These are phyloP conservation scores for Boletus sp. DNA, from an alignment of 768 basidiomycete genomes.

Conservation along the genomic window DNA sequence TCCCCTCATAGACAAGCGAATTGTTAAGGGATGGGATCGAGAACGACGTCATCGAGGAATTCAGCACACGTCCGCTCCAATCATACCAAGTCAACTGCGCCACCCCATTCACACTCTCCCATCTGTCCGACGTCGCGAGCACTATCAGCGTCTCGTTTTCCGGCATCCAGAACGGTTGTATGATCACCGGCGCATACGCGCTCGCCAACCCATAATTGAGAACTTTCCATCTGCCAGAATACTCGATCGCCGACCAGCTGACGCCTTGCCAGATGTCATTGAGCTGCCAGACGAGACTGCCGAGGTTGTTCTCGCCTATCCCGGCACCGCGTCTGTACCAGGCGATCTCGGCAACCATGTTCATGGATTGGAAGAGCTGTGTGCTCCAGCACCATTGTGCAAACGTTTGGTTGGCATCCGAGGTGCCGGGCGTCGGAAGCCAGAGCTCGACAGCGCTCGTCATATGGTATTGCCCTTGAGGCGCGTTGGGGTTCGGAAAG, in stretches of 20 bases:
- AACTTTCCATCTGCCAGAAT: constrained; percentile 60
- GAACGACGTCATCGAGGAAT: constrained; percentile 39
- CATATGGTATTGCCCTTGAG: constrained; percentile 54
- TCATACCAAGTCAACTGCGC: constrained; percentile 59
- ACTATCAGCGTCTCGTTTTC: constrained; percentile 47
- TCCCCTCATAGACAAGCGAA: constrained; percentile 39
- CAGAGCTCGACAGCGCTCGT: constrained; percentile 50
- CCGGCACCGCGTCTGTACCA: constrained; percentile 63
- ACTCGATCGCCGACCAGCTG: constrained; percentile 56
- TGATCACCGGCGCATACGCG: constrained; percentile 45
- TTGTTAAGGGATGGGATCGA: constrained; percentile 50
- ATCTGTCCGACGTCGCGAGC: constrained; percentile 51
- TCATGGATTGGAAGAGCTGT: constrained; percentile 60
- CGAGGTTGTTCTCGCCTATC: constrained; percentile 55
- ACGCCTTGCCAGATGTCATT: constrained; percentile 63
- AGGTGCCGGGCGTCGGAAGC: constrained; percentile 50
- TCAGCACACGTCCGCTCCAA: constrained; percentile 45
- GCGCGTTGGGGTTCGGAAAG: constrained; percentile 57
- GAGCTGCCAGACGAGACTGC: constrained; percentile 57
- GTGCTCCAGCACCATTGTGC: constrained; percentile 66
- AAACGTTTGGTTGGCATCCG: constrained; percentile 56
- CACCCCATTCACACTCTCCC: constrained; percentile 43
- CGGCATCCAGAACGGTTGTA: constrained; percentile 60
- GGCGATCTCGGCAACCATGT: constrained; percentile 55
- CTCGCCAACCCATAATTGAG: constrained; percentile 49